A percentile compares a stretch with the other conserved stretches of the same genome.
Evolutionary conservation across 352 stramenopile species (phyloP).

Genomic region (Pelagophyceae sp.): DNA sequence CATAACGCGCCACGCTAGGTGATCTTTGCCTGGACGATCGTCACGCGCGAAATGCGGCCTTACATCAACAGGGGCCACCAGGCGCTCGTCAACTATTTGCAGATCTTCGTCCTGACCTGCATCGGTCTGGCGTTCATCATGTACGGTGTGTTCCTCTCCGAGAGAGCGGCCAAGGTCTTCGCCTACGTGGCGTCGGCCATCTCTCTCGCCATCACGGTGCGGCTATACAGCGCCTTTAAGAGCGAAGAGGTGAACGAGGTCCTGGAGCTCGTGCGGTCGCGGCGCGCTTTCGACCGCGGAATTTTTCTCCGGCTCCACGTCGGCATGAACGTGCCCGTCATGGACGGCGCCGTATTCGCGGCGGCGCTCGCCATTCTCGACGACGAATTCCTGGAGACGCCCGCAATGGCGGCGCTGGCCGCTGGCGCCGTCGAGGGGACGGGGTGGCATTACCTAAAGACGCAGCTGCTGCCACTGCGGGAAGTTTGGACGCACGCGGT

Average conservation of each 20-base stretch:
- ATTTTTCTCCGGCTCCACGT: background rate
- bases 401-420: too few species aligned
- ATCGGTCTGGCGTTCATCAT: background rate
- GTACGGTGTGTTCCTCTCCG: background rate
- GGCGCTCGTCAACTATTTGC: background rate
- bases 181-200: background rate
- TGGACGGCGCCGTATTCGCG: background rate
- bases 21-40: background rate
- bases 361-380: background rate
- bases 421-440: background rate
- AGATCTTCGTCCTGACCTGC: background rate
- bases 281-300: background rate
- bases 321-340: background rate
- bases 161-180: background rate
- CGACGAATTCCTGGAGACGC: background rate
- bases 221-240: background rate
- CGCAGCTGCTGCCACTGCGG: background rate
- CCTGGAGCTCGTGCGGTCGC: background rate
- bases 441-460: background rate
- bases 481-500: background rate
- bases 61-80: background rate
- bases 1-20: too few species aligned
- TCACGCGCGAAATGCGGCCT: background rate
- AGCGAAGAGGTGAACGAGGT: background rate
- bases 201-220: background rate